A percentile compares a stretch with the other conserved stretches of the same genome.
Conservation (phyloP, 2,329 filamentous ascomycete species). For the Volutella citrinella region DNA sequence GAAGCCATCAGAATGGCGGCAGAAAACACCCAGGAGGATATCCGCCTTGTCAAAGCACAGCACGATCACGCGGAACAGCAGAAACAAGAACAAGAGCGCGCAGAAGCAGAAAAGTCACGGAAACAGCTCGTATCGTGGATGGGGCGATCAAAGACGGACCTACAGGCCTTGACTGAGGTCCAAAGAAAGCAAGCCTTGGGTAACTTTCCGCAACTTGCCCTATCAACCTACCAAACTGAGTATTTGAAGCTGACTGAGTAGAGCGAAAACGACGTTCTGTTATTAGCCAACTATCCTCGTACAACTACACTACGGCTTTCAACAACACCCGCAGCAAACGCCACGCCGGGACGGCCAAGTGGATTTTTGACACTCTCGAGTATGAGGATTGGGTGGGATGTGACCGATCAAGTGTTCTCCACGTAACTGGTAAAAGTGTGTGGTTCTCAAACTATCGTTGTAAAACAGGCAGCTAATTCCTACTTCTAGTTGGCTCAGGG, state of each 20-base stretch:
- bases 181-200: too few relatives aligned
- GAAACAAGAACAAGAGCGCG: slow-evolving; percentile 3
- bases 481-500: slow-evolving; percentile 13
- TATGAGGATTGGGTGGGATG: slow-evolving; percentile 4
- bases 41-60: slow-evolving; percentile 7
- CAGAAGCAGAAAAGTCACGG: slow-evolving; percentile 4
- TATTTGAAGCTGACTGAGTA: too few relatives aligned
- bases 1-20: slow-evolving; percentile 10
- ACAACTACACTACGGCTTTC: too few relatives aligned
- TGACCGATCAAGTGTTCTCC: not conserved
- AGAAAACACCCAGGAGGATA: too few relatives aligned
- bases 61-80: slow-evolving; percentile 6
- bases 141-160: not conserved
- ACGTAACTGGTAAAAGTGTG: slow-evolving; percentile 13
- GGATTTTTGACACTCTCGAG: slow-evolving; percentile 3
- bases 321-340: slow-evolving; percentile 11
- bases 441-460: not conserved
- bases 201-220: too few relatives aligned
- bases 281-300: slow-evolving; percentile 1
- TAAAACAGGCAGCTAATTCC: not conserved
- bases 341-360: slow-evolving; percentile 8
- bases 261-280: slow-evolving; percentile 1
- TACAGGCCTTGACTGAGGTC: not conserved
- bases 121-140: slow-evolving; percentile 1
- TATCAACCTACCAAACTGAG: too few relatives aligned